phyloP scores from a whole-genome alignment of 257 asterid species.

The Parsonsia alboflavescens region DNA sequence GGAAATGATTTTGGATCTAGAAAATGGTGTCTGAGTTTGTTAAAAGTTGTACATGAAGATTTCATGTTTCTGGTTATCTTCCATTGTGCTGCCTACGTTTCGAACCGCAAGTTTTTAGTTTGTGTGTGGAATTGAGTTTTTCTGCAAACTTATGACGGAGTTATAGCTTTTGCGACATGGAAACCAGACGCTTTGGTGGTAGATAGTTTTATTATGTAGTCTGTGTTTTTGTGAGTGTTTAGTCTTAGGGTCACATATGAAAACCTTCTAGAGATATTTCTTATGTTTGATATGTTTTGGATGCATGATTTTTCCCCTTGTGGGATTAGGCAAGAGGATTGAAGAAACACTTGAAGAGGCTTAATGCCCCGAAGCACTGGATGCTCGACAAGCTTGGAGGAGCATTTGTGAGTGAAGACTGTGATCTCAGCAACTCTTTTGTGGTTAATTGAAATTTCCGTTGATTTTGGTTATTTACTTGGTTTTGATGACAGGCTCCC shows the following conservation, averaged over 20 bases:
- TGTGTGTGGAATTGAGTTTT: background rate
- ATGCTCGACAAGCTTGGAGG: conserved; percentile 72
- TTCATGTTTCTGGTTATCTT: background rate
- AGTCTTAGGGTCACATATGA: background rate
- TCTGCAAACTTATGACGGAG: background rate
- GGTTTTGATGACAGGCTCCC: conserved; percentile 45
- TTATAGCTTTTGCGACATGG: background rate
- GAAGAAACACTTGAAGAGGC: conserved; percentile 85
- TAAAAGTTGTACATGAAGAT: background rate
- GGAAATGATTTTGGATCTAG: background rate
- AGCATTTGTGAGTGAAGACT: conserved; percentile 49
- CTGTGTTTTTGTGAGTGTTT: background rate
- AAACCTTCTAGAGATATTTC: background rate
- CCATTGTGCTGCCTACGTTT: background rate
- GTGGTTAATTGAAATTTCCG: background rate
- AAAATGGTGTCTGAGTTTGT: too few relatives aligned
- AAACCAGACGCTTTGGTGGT: background rate
- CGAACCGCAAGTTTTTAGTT: background rate
- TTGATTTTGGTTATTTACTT: background rate
- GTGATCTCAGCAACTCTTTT: background rate
- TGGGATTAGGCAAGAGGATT: conserved; percentile 54
- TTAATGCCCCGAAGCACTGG: conserved; percentile 80
- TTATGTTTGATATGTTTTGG: background rate
- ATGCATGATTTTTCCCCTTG: background rate
- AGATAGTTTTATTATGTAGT: background rate